phyloP scores from a whole-genome alignment of 768 basidiomycete species.

The Pleurotus tuoliensis region DNA sequence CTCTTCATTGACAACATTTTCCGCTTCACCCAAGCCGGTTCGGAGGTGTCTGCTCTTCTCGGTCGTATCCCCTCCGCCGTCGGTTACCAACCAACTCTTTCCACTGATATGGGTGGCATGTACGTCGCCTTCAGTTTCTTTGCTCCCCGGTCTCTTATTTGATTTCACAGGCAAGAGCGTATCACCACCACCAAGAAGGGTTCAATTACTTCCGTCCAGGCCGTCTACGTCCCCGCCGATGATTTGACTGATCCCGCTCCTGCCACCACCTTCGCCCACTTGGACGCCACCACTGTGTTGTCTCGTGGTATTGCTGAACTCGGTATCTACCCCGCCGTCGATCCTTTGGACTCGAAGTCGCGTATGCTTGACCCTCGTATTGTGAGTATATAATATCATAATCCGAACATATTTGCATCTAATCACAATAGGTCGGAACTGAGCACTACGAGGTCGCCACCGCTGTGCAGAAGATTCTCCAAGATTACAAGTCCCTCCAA shows the following conservation, averaged over 20 bases:
- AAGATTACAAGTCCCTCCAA: conserved; percentile 95
- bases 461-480: conserved; percentile 94
- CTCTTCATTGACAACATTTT: conserved; percentile 99
- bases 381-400: conserved; percentile 41
- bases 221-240: conserved; percentile 99
- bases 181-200: conserved; percentile 99
- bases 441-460: conserved; percentile 98
- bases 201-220: conserved; percentile 99
- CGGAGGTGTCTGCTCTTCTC: conserved; percentile 98
- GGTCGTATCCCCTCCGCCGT: conserved; percentile 99
- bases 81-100: conserved; percentile 99
- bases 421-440: conserved; percentile 55
- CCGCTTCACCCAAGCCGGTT: conserved; percentile 99
- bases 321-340: conserved; percentile 99
- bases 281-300: conserved; percentile 99
- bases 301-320: conserved; percentile 99
- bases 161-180: conserved; percentile 83
- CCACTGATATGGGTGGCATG: conserved; percentile 99
- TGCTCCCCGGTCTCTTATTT: conserved; percentile 1
- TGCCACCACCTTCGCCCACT: conserved; percentile 99
- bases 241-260: conserved; percentile 99
- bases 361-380: conserved; percentile 99
- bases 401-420: too few species aligned
- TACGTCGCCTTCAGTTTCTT: conserved; percentile 32
- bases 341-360: conserved; percentile 98